Evolutionary conservation across 257 asterid species (phyloP).

Genomic region (Buddleja alternifolia): DNA sequence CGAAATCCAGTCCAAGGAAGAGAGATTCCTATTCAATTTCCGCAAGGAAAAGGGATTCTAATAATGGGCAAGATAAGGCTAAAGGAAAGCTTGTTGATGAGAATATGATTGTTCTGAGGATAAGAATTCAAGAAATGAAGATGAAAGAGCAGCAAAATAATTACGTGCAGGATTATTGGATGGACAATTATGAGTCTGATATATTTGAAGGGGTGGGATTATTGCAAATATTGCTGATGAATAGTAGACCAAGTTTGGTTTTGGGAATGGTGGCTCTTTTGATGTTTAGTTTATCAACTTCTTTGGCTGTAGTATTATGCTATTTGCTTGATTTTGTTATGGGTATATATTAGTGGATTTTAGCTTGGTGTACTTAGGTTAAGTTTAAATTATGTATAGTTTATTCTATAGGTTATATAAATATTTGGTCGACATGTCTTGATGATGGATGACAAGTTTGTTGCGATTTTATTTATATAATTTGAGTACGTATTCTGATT

Average conservation of each 20-base stretch:
- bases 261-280: slow-evolving; percentile 26
- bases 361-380: not conserved
- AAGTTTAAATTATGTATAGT: not conserved
- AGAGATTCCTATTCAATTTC: not conserved
- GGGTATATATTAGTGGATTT: slow-evolving; percentile 11
- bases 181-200: slow-evolving; percentile 8
- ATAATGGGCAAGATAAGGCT: not conserved
- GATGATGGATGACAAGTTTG: too few relatives aligned
- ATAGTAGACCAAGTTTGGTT: slow-evolving; percentile 31
- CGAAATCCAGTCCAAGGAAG: not conserved
- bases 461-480: too few relatives aligned
- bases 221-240: slow-evolving; percentile 28
- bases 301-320: not conserved
- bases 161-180: not conserved
- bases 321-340: slow-evolving; percentile 9
- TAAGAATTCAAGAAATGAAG: slow-evolving; percentile 23
- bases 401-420: too few relatives aligned
- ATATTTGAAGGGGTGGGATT: slow-evolving; percentile 32
- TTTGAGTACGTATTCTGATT: too few relatives aligned
- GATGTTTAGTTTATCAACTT: slow-evolving; percentile 15
- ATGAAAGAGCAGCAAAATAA: slow-evolving; percentile 16
- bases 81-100: slow-evolving; percentile 27
- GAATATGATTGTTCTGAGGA: slow-evolving; percentile 25
- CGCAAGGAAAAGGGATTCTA: slow-evolving; percentile 5
- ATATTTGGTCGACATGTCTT: too few relatives aligned